Conservation (phyloP, 768 basidiomycete species). For the Naematelia aurantialba region DNA sequence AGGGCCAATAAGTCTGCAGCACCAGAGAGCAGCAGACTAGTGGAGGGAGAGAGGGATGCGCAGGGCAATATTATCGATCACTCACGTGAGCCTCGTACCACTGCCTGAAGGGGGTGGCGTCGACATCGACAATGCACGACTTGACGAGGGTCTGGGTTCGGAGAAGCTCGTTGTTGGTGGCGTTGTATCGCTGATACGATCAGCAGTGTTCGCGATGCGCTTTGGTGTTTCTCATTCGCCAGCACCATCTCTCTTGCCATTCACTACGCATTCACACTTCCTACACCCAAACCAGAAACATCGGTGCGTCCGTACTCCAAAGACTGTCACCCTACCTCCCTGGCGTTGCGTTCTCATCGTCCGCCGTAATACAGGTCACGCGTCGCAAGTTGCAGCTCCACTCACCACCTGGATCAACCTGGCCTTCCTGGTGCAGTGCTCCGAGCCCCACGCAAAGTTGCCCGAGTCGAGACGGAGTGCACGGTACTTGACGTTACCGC, state of each 20-base stretch:
- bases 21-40: no score
- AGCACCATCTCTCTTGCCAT: not conserved
- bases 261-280: not conserved
- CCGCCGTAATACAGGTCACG: not conserved
- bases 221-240: not conserved
- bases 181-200: slow-evolving; percentile 96
- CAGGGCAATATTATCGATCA: slow-evolving; percentile 28
- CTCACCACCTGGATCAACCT: slow-evolving; percentile 91
- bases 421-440: slow-evolving; percentile 90
- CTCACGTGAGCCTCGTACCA: slow-evolving; percentile 98
- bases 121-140: slow-evolving; percentile 91
- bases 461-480: slow-evolving; percentile 94
- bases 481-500: slow-evolving; percentile 91
- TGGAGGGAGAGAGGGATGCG: not conserved
- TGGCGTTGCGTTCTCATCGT: not conserved
- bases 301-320: no score
- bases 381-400: slow-evolving; percentile 30
- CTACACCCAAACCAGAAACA: no score
- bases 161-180: slow-evolving; percentile 99
- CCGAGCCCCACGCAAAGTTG: slow-evolving; percentile 98
- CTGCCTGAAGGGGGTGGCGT: slow-evolving; percentile 98
- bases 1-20: no score
- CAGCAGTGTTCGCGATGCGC: no score
- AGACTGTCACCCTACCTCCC: no score
- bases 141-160: slow-evolving; percentile 99